phyloP scores from a whole-genome alignment of 768 basidiomycete species.

The Holtermanniella nyarrowii region DNA sequence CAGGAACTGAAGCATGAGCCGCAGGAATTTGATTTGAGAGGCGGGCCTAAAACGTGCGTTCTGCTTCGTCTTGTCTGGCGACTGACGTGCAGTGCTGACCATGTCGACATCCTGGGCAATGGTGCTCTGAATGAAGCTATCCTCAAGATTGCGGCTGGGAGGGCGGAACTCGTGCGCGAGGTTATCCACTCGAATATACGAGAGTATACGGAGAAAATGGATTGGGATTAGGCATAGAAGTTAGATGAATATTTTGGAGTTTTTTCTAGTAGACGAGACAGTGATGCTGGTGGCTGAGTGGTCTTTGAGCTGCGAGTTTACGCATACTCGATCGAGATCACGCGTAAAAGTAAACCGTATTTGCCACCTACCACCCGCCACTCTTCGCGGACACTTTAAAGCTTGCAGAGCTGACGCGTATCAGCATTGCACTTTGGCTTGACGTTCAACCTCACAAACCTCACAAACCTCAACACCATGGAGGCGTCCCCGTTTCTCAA shows the following conservation, averaged over 20 bases:
- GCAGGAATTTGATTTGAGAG: conserved; percentile 59
- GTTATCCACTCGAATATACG: conserved; percentile 64
- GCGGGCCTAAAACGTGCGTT: conserved; percentile 71
- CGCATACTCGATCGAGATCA: no score
- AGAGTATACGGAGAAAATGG: conserved; percentile 60
- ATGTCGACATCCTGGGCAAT: conserved; percentile 74
- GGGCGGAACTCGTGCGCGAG: conserved; percentile 53
- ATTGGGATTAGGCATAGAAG: conserved; percentile 65
- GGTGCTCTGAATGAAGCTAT: conserved; percentile 80
- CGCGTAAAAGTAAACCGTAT: no score
- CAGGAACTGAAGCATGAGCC: conserved; percentile 61
- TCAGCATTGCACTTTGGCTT: no score
- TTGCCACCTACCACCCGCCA: no score
- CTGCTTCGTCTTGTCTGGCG: neutral
- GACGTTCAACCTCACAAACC: no score
- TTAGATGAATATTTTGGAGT: neutral
- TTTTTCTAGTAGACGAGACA: no score
- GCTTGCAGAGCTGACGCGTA: no score
- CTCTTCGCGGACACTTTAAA: no score
- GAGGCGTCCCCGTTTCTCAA: neutral
- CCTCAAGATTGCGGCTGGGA: conserved; percentile 76
- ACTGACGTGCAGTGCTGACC: conserved; percentile 46
- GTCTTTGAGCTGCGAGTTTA: no score
- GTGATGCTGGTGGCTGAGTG: no score
- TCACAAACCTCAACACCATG: neutral